phyloP scores from a whole-genome alignment of 2,329 filamentous ascomycete species.

The Parastagonospora avenae region DNA sequence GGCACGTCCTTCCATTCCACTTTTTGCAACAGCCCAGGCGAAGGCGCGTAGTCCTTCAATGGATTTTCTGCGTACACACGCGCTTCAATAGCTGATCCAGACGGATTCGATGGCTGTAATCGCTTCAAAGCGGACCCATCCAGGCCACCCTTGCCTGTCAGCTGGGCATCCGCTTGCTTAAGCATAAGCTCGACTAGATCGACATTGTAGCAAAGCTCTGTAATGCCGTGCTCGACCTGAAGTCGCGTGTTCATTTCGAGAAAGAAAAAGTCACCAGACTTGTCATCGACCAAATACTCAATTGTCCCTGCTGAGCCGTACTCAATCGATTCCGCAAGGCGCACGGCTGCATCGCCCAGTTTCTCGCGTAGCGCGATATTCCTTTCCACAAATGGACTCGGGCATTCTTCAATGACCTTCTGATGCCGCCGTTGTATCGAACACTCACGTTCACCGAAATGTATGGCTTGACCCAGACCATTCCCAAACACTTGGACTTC shows the following conservation, averaged over 20 bases:
- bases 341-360: constrained; percentile 71
- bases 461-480: constrained; percentile 75
- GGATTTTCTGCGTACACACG: constrained; percentile 65
- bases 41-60: constrained; percentile 62
- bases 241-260: constrained; percentile 65
- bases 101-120: constrained; percentile 51
- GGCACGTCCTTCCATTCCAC: constrained; percentile 60
- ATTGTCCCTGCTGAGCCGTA: constrained; percentile 91
- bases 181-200: constrained; percentile 59
- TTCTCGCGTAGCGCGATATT: constrained; percentile 63
- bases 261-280: constrained; percentile 76
- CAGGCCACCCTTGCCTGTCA: constrained; percentile 53
- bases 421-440: constrained; percentile 86
- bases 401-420: constrained; percentile 89
- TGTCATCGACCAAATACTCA: constrained; percentile 87
- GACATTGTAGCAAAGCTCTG: constrained; percentile 60
- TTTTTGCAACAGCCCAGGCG: constrained; percentile 62
- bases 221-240: constrained; percentile 64
- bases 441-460: constrained; percentile 88
- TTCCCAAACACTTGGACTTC: constrained; percentile 93
- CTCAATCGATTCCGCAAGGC: constrained; percentile 60
- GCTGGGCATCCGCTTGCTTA: constrained; percentile 58
- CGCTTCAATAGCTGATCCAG: constrained; percentile 59
- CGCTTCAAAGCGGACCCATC: constrained; percentile 48
- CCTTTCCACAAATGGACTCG: constrained; percentile 68